Base-by-base conservation (phyloP, 2,329 filamentous ascomycete genomes). In the Blumeriella jaapii region DNA sequence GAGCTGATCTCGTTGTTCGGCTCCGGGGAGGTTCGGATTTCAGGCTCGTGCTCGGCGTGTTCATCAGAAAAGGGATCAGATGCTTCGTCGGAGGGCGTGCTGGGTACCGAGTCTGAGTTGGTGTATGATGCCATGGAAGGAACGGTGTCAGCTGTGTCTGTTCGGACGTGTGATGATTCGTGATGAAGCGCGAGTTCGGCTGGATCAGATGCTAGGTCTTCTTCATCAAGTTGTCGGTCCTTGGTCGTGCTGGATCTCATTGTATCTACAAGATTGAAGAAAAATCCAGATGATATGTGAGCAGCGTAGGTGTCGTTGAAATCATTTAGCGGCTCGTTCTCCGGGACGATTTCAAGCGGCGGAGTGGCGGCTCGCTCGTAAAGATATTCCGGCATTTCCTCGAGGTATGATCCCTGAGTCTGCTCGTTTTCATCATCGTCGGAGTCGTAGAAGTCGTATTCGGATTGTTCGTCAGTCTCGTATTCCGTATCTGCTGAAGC, bases 121-220 rank as follows among this genome's bases (percentile, higher is more conserved):
- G 45, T 39, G 29, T 47, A 47, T 6, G 41, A 39, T 20, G 49
- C 49, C 5, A 50, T 50, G 2, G 44, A 44, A 7, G 49, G 49
- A 5, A 48, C 34, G 1, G 49, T 50, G 25, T 48, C 49, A 14
- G 42, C 46, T 2, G 47, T 51, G n/a, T 53, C 38, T 8, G 44
- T 42, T 19, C 42, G 42, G 13, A 43, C 29, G 19, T 45, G 44
- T 5, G 31, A 24, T 3, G 17, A 13, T 4, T 39, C 37, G 12
- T 35, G 8, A 8, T 15, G 17, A 6, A 26, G 13, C 5, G 19
- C 5, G 7, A 19, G 13, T 6, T 31, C 19, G 2, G 22, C 12
- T 7, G 30, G 19, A 15, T 19, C 18, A 22, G 10, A 13, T 19
- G 13, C 11, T 17, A 8, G 11, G 12, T 25, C 31, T 12, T 12